A percentile compares a stretch with the other conserved stretches of the same genome.
These are phyloP conservation scores for Myxozyma udenii DNA, from an alignment of 805 yeast species.

Conservation along the genomic window DNA sequence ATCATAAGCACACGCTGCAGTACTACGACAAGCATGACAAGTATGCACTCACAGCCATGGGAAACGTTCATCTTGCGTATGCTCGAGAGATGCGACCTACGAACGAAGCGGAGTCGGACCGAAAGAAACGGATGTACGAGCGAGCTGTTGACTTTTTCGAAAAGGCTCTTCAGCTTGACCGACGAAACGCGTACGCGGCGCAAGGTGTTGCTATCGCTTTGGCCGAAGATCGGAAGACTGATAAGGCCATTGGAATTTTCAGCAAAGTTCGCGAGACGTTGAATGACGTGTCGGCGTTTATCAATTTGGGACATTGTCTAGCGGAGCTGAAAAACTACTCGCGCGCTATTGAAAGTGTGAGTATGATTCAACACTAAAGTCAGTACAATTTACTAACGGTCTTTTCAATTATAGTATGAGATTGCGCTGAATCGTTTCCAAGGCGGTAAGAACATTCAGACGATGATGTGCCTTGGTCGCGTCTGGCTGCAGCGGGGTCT, in stretches of 20 bases:
- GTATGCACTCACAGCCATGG: slow-evolving; percentile 85
- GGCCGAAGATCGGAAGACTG: slow-evolving; percentile 64
- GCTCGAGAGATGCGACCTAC: slow-evolving; percentile 69
- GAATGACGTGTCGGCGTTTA: slow-evolving; percentile 74
- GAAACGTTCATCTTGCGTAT: slow-evolving; percentile 74
- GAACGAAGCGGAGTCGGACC: slow-evolving; percentile 50
- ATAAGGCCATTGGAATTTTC: slow-evolving; percentile 78
- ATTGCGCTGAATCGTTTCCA: slow-evolving; percentile 65
- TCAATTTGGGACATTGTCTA: slow-evolving; percentile 85
- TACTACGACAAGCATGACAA: slow-evolving; percentile 77
- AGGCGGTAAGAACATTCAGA: slow-evolving; percentile 60
- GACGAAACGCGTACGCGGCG: slow-evolving; percentile 88
- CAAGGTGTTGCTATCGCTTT: slow-evolving; percentile 94
- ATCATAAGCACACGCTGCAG: slow-evolving; percentile 80
- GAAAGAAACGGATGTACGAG: slow-evolving; percentile 67
- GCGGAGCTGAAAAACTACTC: slow-evolving; percentile 76
- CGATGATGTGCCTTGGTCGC: slow-evolving; percentile 72
- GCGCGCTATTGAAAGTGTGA: slow-evolving; percentile 68
- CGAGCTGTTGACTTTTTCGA: slow-evolving; percentile 91
- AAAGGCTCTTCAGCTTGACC: slow-evolving; percentile 81
- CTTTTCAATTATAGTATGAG: slow-evolving; percentile 53
- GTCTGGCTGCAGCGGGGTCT: slow-evolving; percentile 83
- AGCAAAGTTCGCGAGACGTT: slow-evolving; percentile 87
- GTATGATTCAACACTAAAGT: slow-evolving; percentile 30
- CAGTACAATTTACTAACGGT: slow-evolving; percentile 1